These are phyloP conservation scores for Cordyceps tenuipes DNA, from an alignment of 2,329 filamentous ascomycete genomes.

Conservation along the genomic window DNA sequence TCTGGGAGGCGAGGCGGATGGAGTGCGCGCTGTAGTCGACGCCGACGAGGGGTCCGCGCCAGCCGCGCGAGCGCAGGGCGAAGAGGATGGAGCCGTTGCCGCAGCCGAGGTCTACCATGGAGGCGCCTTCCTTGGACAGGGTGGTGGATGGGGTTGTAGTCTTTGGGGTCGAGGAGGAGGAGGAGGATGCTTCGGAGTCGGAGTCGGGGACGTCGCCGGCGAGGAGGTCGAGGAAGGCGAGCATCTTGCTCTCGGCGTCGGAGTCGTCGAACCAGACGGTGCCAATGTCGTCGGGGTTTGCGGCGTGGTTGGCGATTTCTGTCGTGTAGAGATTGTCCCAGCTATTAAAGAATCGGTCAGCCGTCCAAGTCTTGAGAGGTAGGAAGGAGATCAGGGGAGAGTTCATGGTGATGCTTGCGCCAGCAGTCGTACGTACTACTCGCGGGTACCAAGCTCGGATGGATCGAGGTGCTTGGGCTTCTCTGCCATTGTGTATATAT, in stretches of 20 bases:
- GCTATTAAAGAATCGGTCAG: slow-evolving; percentile 33
- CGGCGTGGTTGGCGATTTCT: slow-evolving; percentile 62
- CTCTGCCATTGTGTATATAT: neutral
- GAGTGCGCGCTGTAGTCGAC: slow-evolving; percentile 80
- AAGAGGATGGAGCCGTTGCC: slow-evolving; percentile 93
- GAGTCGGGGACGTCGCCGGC: slow-evolving; percentile 16
- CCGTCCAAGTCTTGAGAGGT: neutral
- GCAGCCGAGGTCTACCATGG: slow-evolving; percentile 81
- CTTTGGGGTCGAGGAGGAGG: slow-evolving; percentile 1
- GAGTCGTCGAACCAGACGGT: slow-evolving; percentile 97
- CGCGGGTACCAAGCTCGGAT: slow-evolving; percentile 75
- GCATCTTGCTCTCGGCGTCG: slow-evolving; percentile 72
- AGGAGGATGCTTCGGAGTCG: slow-evolving; percentile 17
- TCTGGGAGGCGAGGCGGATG: slow-evolving; percentile 61
- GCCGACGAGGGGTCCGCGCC: slow-evolving; percentile 65
- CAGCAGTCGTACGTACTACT: slow-evolving; percentile 55
- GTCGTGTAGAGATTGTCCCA: slow-evolving; percentile 68
- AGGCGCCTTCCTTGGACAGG: slow-evolving; percentile 28
- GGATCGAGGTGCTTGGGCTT: slow-evolving; percentile 62
- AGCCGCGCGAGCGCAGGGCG: slow-evolving; percentile 57
- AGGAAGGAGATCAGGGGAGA: no score
- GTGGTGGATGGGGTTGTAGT: no score
- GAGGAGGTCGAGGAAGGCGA: slow-evolving; percentile 52
- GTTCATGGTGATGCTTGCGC: neutral
- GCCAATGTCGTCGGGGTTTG: slow-evolving; percentile 69